Evolutionary conservation across 805 yeast genomes (phyloP).

Genomic region (Candida argentea): DNA sequence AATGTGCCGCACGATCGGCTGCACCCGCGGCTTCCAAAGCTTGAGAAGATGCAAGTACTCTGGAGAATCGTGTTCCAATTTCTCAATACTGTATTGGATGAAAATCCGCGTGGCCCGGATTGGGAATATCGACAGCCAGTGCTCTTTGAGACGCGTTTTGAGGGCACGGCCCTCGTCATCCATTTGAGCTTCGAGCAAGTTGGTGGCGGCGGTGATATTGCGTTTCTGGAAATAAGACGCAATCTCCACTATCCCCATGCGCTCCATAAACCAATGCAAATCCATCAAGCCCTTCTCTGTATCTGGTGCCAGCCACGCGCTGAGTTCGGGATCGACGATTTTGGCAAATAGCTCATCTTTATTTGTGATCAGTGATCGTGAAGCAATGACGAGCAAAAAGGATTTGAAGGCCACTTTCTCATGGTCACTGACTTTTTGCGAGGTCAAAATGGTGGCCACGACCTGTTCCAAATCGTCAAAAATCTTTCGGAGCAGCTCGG

Average conservation of each 20-base stretch:
- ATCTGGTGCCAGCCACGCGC: conserved; percentile 86
- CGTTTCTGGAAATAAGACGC: conserved; percentile 82
- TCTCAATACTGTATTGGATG: conserved; percentile 91
- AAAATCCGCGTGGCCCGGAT: conserved; percentile 91
- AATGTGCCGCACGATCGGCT: conserved; percentile 85
- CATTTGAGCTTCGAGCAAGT: conserved; percentile 70
- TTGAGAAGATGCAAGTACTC: conserved; percentile 61
- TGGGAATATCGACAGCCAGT: conserved; percentile 92
- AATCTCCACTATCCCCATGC: conserved; percentile 88
- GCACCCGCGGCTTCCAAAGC: conserved; percentile 89
- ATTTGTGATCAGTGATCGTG: conserved; percentile 64
- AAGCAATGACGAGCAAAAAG: conserved; percentile 83
- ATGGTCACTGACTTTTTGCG: conserved; percentile 71
- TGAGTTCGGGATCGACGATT: conserved; percentile 87
- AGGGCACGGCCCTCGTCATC: conserved; percentile 79
- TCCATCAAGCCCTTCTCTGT: conserved; percentile 86
- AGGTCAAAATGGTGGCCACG: conserved; percentile 56
- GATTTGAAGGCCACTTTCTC: conserved; percentile 93
- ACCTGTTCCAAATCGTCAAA: conserved; percentile 77
- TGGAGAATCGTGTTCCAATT: conserved; percentile 66
- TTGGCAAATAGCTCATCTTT: conserved; percentile 71
- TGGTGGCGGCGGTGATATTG: conserved; percentile 67
- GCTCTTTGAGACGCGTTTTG: conserved; percentile 71
- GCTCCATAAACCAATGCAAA: conserved; percentile 96
- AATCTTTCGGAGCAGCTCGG: conserved; percentile 75